Conservation (phyloP, 352 stramenopile genomes). For the Phytophthora sansomeana region DNA sequence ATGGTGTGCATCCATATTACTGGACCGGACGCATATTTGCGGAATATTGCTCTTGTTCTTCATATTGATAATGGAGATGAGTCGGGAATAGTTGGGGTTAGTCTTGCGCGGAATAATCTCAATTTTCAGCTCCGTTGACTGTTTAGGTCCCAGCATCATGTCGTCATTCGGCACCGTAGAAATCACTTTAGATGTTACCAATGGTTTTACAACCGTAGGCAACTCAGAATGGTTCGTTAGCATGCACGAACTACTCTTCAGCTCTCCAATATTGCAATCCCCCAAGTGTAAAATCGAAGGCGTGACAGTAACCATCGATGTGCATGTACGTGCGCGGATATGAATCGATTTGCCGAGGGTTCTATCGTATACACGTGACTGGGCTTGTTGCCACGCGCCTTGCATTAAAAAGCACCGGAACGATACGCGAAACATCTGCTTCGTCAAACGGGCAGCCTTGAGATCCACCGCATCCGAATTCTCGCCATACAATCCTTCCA, state of each 20-base stretch:
- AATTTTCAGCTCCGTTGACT: constrained; percentile 89
- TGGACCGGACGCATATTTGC: constrained; percentile 88
- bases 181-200: constrained; percentile 91
- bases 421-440: constrained; percentile 89
- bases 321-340: constrained; percentile 86
- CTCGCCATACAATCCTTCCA: constrained; percentile 50
- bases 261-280: constrained; percentile 91
- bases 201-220: constrained; percentile 84
- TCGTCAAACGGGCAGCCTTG: constrained; percentile 83
- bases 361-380: constrained; percentile 87
- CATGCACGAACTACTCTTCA: constrained; percentile 88
- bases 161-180: constrained; percentile 91
- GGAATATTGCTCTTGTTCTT: constrained; percentile 90
- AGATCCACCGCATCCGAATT: constrained; percentile 73
- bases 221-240: constrained; percentile 92
- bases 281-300: constrained; percentile 88
- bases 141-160: constrained; percentile 86
- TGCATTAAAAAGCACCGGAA: constrained; percentile 90
- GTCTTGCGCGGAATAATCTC: constrained; percentile 92
- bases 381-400: constrained; percentile 86
- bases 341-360: constrained; percentile 89
- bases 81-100: constrained; percentile 89
- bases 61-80: constrained; percentile 90
- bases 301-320: constrained; percentile 86
- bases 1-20: constrained; percentile 92